phyloP scores from a whole-genome alignment of 805 yeast species.

The Kuraishia borneana region DNA sequence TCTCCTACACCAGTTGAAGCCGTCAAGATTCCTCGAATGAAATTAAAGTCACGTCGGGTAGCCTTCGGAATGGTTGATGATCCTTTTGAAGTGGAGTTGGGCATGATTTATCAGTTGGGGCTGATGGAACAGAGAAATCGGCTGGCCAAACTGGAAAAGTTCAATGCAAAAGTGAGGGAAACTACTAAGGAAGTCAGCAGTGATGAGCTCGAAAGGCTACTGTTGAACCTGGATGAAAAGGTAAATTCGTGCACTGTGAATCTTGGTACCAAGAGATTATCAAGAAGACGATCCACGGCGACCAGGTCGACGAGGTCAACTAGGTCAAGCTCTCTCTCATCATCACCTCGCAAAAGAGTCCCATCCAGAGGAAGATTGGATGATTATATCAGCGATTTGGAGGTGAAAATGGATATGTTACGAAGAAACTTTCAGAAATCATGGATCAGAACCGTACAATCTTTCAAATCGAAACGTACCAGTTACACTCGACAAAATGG shows the following conservation, averaged over 20 bases:
- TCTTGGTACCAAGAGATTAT: background rate
- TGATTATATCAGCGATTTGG: slow-evolving; percentile 1
- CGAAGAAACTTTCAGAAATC: slow-evolving; percentile 27
- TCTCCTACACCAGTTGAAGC: slow-evolving; percentile 23
- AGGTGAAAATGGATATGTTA: slow-evolving; percentile 9
- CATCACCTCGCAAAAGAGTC: background rate
- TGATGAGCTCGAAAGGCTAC: slow-evolving; percentile 1
- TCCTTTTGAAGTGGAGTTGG: slow-evolving; percentile 53
- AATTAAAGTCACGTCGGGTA: slow-evolving; percentile 27
- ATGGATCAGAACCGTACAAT: slow-evolving; percentile 61
- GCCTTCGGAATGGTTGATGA: slow-evolving; percentile 48
- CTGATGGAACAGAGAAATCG: slow-evolving; percentile 43
- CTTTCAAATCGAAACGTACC: slow-evolving; percentile 28
- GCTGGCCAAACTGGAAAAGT: slow-evolving; percentile 22
- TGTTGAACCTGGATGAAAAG: slow-evolving; percentile 1
- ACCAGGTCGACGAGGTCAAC: background rate
- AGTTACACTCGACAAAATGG: slow-evolving; percentile 27
- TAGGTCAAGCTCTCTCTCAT: background rate
- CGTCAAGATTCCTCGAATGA: slow-evolving; percentile 28
- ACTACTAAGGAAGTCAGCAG: slow-evolving; percentile 4
- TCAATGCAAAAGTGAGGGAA: slow-evolving; percentile 5
- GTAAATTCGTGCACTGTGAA: background rate
- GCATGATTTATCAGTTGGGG: slow-evolving; percentile 47
- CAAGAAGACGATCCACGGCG: no score
- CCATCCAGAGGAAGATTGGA: background rate